A percentile compares a stretch with the other conserved stretches of the same genome.
These are phyloP conservation scores for Phytopythium kandeliae DNA, from an alignment of 352 stramenopile genomes.

Conservation along the genomic window DNA sequence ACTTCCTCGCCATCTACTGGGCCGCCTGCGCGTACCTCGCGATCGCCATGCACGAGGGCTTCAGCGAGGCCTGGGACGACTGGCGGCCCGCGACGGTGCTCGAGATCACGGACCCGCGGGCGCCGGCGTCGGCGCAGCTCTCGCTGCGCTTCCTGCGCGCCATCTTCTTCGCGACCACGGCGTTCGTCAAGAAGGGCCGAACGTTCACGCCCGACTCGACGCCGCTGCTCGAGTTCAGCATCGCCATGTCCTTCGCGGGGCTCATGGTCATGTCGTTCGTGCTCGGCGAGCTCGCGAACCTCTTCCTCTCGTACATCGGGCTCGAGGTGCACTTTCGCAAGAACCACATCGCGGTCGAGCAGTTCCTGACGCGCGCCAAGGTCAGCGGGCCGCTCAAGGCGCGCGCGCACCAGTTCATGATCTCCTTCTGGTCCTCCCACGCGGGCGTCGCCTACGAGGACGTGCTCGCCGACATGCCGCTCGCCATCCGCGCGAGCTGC, in stretches of 20 bases:
- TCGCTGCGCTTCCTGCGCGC: constrained; percentile 30
- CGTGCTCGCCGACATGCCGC: constrained; percentile 39
- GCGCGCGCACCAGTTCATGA: constrained; percentile 35
- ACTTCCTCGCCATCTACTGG: constrained; percentile 58
- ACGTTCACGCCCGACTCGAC: constrained; percentile 25
- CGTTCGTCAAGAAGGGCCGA: constrained; percentile 43
- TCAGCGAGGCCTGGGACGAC: constrained; percentile 38
- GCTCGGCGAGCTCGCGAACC: constrained; percentile 38
- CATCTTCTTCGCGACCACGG: constrained; percentile 39
- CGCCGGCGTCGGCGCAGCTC: constrained; percentile 25
- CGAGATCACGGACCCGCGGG: constrained; percentile 18
- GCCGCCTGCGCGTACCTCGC: constrained; percentile 42
- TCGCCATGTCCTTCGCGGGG: constrained; percentile 35
- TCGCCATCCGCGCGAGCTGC: constrained; percentile 44
- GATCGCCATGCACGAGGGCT: constrained; percentile 31
- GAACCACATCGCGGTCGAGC: constrained; percentile 42
- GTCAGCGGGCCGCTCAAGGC: constrained; percentile 24
- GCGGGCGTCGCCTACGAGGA: constrained; percentile 45
- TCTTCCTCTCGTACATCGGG: constrained; percentile 54
- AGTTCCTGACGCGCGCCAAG: constrained; percentile 30
- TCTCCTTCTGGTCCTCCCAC: constrained; percentile 53
- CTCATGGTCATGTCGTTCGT: constrained; percentile 52
- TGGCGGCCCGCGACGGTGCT: constrained; percentile 40
- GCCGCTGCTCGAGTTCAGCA: constrained; percentile 32
- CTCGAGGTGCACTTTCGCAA: constrained; percentile 60